phyloP scores from a whole-genome alignment of 176 grass and related monocot species.

The Elaeis guineensis region DNA sequence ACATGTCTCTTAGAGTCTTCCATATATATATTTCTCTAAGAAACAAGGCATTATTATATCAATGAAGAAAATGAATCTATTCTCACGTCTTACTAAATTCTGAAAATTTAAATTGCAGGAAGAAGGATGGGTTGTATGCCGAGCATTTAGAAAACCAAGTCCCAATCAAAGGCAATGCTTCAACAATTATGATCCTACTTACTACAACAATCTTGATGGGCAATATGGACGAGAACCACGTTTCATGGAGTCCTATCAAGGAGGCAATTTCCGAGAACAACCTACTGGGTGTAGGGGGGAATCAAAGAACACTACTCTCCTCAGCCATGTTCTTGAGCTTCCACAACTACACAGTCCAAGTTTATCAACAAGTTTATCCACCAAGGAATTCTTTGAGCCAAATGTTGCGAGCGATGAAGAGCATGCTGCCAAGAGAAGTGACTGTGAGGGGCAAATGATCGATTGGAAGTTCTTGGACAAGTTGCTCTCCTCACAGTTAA shows the following conservation, averaged over 20 bases:
- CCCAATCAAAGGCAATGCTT: conserved; percentile 41
- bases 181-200: conserved; percentile 18
- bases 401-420: conserved; percentile 8
- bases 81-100: neutral
- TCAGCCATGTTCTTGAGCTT: conserved; percentile 22
- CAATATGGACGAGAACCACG: neutral
- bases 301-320: conserved; percentile 30
- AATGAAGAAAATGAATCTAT: too few relatives aligned
- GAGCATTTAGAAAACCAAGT: conserved; percentile 56
- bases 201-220: conserved; percentile 15
- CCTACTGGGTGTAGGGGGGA: conserved; percentile 9
- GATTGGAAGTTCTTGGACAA: conserved; percentile 68
- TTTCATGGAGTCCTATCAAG: conserved; percentile 23
- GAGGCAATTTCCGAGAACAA: conserved; percentile 8
- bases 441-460: conserved; percentile 3
- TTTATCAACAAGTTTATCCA: conserved; percentile 19
- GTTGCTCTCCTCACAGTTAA: conserved; percentile 40
- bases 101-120: conserved; percentile 29
- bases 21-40: too few relatives aligned
- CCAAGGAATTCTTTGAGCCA: conserved; percentile 16
- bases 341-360: conserved; percentile 39
- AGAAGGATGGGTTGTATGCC: conserved; percentile 98
- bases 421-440: neutral
- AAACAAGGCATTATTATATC: too few relatives aligned
- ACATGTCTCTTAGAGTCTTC: too few relatives aligned